Evolutionary conservation across 345 rosid genomes (phyloP), one percentile per base, ranked within the genome.

Genomic region (Eucalyptus decipiens): DNA sequence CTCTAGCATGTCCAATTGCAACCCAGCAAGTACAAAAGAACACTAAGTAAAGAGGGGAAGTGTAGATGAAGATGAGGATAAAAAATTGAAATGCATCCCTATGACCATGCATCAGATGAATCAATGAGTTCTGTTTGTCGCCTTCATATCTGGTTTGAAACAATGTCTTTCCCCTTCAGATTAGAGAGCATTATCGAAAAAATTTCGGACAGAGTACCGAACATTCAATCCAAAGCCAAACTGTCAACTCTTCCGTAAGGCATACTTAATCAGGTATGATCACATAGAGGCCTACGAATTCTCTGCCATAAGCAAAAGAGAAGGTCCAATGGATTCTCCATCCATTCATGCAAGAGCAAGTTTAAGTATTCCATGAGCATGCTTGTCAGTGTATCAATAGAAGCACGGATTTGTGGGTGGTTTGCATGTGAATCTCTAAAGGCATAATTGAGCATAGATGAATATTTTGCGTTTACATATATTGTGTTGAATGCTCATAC

Each of bases 1-100:
- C 95, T 96, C 93, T 93, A 14, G 67, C 85, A 51, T 40, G 89
- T 88, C 83, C 89, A 54, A 80, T 88, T 30, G 80, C 34, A 86
- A 89, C 17, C 76, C 49, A 49, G 52, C 32, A 72, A 54, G 69
- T 49, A 51, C 76, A 51, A 45, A 40, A 72, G 81, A 72, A 76
- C 28, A 76, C 47, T 40, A 76, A 76, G 83, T 76, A 40, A 42
- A 86, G 87, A 86, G 87, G 28, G 45, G 65, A 51, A 51, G 42
- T 45, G 45, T 51, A 50, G 43, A 34, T 49, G 56, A 86, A 51
- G 62, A n/a, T 14, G 54, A 18, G 45, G 45, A 51, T 34, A 60
- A 86, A 86, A 49, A 32, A 51, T 40, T 40, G 83, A 50, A 45
- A 86, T 50, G 65, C 56, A 40, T 86, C 45, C 43, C 87, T 40